Evolutionary conservation across 495 filamentous ascomycete genomes (phyloP).

Genomic region (Neohortaea acidophila): DNA sequence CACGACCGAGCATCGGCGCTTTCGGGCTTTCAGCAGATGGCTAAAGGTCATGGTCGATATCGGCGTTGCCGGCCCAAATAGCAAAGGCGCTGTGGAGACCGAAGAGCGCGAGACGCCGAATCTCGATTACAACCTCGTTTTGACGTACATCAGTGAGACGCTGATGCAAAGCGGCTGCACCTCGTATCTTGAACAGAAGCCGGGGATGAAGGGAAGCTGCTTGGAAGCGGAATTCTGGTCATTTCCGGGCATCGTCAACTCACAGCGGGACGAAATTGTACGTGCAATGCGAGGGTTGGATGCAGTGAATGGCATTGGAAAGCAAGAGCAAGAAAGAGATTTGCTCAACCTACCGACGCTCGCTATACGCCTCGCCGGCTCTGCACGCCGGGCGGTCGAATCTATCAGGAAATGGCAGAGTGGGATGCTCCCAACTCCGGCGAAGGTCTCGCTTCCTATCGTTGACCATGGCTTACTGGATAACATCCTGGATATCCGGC

Average conservation of each 20-base stretch:
- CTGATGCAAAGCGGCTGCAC: conserved; percentile 15
- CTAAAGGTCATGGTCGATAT: conserved; percentile 69
- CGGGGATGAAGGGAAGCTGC: neutral
- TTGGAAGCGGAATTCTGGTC: conserved; percentile 3
- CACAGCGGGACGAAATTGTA: neutral
- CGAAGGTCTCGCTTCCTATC: neutral
- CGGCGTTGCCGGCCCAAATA: conserved; percentile 28
- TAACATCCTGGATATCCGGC: neutral
- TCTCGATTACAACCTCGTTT: conserved; percentile 19
- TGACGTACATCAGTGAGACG: conserved; percentile 22
- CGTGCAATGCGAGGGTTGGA: neutral
- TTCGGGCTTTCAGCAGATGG: conserved; percentile 69
- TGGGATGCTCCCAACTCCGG: conserved; percentile 3
- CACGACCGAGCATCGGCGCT: conserved; percentile 65
- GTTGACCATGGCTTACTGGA: conserved; percentile 1
- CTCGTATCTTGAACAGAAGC: conserved; percentile 1
- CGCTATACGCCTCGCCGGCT: neutral
- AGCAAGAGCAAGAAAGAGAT: neutral
- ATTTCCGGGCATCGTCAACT: conserved; percentile 5
- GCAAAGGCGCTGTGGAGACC: conserved; percentile 33
- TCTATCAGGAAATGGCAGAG: conserved; percentile 10
- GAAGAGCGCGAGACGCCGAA: conserved; percentile 20
- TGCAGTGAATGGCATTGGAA: neutral
- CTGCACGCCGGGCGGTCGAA: neutral
- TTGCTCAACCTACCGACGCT: conserved; percentile 4